Conservation (phyloP, 2,329 filamentous ascomycete genomes). For the Venturia pyrina region DNA sequence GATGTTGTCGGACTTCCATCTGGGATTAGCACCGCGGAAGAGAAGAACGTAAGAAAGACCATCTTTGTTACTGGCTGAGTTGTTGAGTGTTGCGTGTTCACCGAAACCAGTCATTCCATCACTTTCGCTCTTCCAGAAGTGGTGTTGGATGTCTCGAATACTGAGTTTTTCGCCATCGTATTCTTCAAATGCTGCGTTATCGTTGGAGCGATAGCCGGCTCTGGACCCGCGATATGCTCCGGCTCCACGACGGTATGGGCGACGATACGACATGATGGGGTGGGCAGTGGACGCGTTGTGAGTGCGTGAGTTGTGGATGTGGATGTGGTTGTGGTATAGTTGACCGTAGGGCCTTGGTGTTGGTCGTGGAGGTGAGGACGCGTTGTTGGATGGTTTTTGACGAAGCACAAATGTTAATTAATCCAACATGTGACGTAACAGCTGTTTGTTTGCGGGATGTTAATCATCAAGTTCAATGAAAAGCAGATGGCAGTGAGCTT, state of each 20-base stretch:
- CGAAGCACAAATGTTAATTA: not conserved
- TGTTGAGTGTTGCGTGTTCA: conserved; percentile 13
- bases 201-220: not conserved
- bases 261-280: not conserved
- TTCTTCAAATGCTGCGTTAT: not conserved
- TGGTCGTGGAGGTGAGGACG: not conserved
- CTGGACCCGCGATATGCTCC: not conserved
- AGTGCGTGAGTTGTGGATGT: not conserved
- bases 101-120: not conserved
- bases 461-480: no score
- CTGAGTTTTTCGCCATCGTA: not conserved
- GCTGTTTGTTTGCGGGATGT: not conserved
- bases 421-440: not conserved
- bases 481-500: no score
- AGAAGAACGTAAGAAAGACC: conserved; percentile 18
- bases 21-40: conserved; percentile 20
- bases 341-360: not conserved
- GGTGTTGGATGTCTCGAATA: conserved; percentile 9
- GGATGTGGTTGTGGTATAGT: no score
- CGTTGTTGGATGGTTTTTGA: not conserved
- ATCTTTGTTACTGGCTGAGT: conserved; percentile 16
- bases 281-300: not conserved
- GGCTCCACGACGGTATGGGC: not conserved
- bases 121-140: conserved; percentile 6
- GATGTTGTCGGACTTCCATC: conserved; percentile 19